Evolutionary conservation across 164 flowering plant genomes (phyloP).

Genomic region (Hamamelis virginiana): DNA sequence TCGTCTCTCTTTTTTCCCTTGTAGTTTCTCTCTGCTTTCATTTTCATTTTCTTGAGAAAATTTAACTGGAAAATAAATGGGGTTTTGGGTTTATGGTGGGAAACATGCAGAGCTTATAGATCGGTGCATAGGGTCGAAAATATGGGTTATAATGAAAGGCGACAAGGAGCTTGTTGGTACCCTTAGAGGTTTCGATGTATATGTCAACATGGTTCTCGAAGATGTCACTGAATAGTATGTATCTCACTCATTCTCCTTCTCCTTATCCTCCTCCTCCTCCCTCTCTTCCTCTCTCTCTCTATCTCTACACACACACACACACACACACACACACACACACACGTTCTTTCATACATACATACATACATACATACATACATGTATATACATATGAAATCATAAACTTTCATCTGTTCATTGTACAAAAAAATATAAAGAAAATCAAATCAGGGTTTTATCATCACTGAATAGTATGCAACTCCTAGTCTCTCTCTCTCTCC

Average conservation of each 20-base stretch:
- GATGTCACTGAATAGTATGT: slow-evolving; percentile 95
- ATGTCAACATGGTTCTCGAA: slow-evolving; percentile 98
- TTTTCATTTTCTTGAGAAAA: neutral
- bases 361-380: too few relatives aligned
- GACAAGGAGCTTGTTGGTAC: slow-evolving; percentile 99
- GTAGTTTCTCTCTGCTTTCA: neutral
- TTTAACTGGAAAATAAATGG: neutral
- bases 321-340: too few relatives aligned
- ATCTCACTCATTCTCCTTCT: slow-evolving; percentile 10
- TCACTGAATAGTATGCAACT: too few relatives aligned
- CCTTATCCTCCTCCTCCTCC: too few relatives aligned
- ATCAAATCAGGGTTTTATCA: too few relatives aligned
- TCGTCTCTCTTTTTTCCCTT: neutral
- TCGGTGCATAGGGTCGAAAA: slow-evolving; percentile 94
- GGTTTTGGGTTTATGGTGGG: slow-evolving; percentile 7
- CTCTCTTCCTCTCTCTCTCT: slow-evolving; percentile 1
- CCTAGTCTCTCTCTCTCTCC: too few relatives aligned
- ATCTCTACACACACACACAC: neutral
- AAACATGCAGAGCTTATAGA: slow-evolving; percentile 76
- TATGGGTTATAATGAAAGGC: slow-evolving; percentile 99
- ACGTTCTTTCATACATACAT: too few relatives aligned
- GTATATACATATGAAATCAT: too few relatives aligned
- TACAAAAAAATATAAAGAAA: too few relatives aligned
- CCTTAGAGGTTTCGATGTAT: slow-evolving; percentile 87
- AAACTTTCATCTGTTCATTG: too few relatives aligned